phyloP scores from a whole-genome alignment of 2,329 filamentous ascomycete genomes.

The Thermothelomyces thermophilus region DNA sequence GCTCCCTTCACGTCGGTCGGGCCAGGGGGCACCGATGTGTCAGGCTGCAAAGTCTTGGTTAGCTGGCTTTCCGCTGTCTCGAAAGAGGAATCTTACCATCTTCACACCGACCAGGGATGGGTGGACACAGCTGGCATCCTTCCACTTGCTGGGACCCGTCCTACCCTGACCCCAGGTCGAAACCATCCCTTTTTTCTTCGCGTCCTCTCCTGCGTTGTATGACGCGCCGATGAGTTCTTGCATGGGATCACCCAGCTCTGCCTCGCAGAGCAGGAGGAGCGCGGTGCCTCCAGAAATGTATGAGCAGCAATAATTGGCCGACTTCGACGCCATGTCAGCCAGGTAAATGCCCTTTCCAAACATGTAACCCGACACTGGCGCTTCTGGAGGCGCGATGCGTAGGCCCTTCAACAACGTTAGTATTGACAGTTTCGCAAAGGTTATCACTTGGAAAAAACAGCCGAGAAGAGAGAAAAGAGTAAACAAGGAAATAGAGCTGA shows the following conservation, averaged over 20 bases:
- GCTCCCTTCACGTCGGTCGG: constrained; percentile 41
- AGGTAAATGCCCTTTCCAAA: constrained; percentile 88
- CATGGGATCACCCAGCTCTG: constrained; percentile 71
- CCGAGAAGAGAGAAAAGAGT: neutral
- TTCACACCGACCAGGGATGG: constrained; percentile 57
- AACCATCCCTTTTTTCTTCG: constrained; percentile 51
- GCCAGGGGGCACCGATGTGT: constrained; percentile 40
- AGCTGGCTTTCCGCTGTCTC: constrained; percentile 2
- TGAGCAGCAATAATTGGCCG: constrained; percentile 66
- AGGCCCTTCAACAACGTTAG: constrained; percentile 51
- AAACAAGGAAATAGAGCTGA: neutral
- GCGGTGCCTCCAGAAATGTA: constrained; percentile 60
- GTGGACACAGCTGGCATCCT: constrained; percentile 64
- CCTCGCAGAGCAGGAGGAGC: constrained; percentile 76
- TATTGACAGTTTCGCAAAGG: neutral
- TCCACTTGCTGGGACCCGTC: constrained; percentile 62
- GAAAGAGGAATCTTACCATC: constrained; percentile 49
- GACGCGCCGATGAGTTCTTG: constrained; percentile 52
- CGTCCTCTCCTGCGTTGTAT: constrained; percentile 58
- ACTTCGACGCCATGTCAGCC: constrained; percentile 78
- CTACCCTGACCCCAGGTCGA: constrained; percentile 66
- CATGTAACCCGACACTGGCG: constrained; percentile 75
- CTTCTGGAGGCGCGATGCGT: constrained; percentile 81
- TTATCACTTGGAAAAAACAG: no score
- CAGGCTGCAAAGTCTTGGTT: constrained; percentile 36